phyloP scores from a whole-genome alignment of 352 stramenopile genomes.

The Globisporangium lucens region DNA sequence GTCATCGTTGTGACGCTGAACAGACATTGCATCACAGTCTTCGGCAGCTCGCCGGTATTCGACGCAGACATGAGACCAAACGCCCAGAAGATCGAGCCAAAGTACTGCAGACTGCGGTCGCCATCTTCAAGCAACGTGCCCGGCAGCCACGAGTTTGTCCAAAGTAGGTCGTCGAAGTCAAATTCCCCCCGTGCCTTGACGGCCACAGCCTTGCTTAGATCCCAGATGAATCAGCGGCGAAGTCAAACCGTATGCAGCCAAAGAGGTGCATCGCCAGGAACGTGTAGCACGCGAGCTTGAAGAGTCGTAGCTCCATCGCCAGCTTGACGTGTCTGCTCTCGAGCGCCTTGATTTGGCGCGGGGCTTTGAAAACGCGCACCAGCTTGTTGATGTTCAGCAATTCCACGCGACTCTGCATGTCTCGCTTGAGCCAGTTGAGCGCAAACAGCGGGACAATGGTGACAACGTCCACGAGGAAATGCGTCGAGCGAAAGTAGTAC shows the following conservation, averaged over 20 bases:
- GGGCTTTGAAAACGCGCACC: constrained; percentile 45
- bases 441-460: constrained; percentile 41
- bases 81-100: constrained; percentile 49
- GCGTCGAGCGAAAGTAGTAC: constrained; percentile 38
- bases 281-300: constrained; percentile 56
- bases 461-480: constrained; percentile 43
- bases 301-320: constrained; percentile 43
- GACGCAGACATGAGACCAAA: constrained; percentile 59
- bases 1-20: constrained; percentile 64
- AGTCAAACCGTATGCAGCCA: constrained; percentile 60
- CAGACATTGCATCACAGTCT: constrained; percentile 42
- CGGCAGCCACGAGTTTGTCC: constrained; percentile 33
- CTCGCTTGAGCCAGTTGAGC: constrained; percentile 31
- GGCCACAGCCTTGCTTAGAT: constrained; percentile 23
- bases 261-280: constrained; percentile 54
- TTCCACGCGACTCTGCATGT: constrained; percentile 21
- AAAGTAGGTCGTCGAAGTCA: constrained; percentile 18
- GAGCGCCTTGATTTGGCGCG: constrained; percentile 41
- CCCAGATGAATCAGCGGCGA: constrained; percentile 43
- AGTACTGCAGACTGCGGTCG: constrained; percentile 37
- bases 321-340: constrained; percentile 54
- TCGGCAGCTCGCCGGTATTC: constrained; percentile 45
- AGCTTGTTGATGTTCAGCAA: constrained; percentile 59
- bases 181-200: background rate
- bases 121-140: constrained; percentile 18